Conservation (phyloP, 2,329 filamentous ascomycete species). For the Pseudofabraea citricarpa region DNA sequence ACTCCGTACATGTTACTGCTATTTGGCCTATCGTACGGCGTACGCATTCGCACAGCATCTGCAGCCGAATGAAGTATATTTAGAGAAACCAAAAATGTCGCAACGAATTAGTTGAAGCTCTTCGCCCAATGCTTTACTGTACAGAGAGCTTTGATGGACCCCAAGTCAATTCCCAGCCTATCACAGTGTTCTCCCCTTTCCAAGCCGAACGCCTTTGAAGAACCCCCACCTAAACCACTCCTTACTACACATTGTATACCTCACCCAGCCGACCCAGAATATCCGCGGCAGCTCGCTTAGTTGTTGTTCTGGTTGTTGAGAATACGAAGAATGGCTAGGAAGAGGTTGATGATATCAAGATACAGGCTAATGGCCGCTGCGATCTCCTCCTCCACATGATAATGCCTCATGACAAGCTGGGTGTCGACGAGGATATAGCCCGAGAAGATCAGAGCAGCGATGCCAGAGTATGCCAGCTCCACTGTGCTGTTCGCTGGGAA, state of each 20-base stretch:
- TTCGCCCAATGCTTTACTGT: too few relatives aligned
- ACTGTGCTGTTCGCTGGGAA: slow-evolving; percentile 76
- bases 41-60: too few relatives aligned
- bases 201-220: background rate
- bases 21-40: too few relatives aligned
- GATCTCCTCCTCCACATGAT: slow-evolving; percentile 98
- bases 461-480: slow-evolving; percentile 80
- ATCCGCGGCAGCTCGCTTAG: too few relatives aligned
- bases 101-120: too few relatives aligned
- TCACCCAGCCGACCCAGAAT: background rate
- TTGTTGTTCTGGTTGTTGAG: slow-evolving; percentile 95
- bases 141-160: too few relatives aligned
- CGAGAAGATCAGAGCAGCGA: slow-evolving; percentile 83
- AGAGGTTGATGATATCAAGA: slow-evolving; percentile 94
- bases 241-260: too few relatives aligned
- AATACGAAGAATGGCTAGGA: slow-evolving; percentile 91
- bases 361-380: slow-evolving; percentile 93
- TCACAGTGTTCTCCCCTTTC: background rate
- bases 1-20: too few relatives aligned
- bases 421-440: slow-evolving; percentile 96
- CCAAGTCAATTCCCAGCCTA: background rate
- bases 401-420: slow-evolving; percentile 89
- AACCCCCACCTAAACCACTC: too few relatives aligned
- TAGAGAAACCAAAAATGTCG: too few relatives aligned
- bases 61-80: too few relatives aligned